Evolutionary conservation across 768 basidiomycete genomes (phyloP).

Genomic region (Multifurca ochricompacta): DNA sequence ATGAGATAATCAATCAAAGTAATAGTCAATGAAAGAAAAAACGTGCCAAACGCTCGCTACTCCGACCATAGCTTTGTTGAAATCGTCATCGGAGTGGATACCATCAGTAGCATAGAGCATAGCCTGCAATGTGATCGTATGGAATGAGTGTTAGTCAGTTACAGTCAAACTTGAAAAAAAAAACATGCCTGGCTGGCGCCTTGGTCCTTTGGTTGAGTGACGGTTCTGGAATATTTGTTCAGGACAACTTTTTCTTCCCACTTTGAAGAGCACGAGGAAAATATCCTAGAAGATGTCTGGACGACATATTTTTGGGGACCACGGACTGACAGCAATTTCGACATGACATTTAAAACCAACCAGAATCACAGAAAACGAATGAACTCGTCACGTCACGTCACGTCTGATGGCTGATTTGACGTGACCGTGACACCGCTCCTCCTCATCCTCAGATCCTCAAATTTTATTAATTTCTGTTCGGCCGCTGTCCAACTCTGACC

Average conservation of each 20-base stretch:
- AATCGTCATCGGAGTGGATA: slow-evolving; percentile 69
- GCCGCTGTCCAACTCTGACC: too few relatives aligned
- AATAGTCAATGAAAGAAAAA: slow-evolving; percentile 14
- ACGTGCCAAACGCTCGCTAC: slow-evolving; percentile 92
- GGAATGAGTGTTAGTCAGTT: background rate
- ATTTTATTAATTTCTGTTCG: too few relatives aligned
- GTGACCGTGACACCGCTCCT: too few relatives aligned
- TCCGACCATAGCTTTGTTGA: slow-evolving; percentile 95
- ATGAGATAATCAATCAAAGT: slow-evolving; percentile 17
- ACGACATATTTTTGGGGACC: slow-evolving; percentile 7
- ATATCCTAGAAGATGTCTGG: slow-evolving; percentile 12
- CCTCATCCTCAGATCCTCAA: too few relatives aligned
- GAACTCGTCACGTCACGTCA: too few relatives aligned
- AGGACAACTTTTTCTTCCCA: slow-evolving; percentile 29
- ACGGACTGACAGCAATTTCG: slow-evolving; percentile 6
- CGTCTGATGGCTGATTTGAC: too few relatives aligned
- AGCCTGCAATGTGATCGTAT: slow-evolving; percentile 45
- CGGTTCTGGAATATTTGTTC: slow-evolving; percentile 64
- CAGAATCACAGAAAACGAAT: background rate
- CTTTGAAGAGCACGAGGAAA: slow-evolving; percentile 21
- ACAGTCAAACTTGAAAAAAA: background rate
- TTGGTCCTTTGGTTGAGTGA: slow-evolving; percentile 91
- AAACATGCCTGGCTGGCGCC: slow-evolving; percentile 81
- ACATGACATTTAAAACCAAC: slow-evolving; percentile 12
- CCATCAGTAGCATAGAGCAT: slow-evolving; percentile 99